phyloP scores from a whole-genome alignment of 164 flowering plant species.

The Umbilicus rupestris region DNA sequence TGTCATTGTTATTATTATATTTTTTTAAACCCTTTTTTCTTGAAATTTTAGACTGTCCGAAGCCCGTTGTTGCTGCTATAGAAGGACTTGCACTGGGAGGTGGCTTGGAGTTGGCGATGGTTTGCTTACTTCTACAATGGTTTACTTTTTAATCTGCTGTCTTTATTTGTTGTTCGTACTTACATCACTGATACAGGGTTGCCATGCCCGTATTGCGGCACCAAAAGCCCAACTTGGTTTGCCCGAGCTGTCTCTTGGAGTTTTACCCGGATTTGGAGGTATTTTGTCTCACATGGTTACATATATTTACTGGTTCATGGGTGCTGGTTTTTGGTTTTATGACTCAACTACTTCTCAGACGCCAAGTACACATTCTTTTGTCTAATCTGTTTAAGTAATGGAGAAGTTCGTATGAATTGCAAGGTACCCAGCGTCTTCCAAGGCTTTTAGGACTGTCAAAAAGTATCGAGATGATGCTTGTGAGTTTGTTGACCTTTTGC shows the following conservation, averaged over 20 bases:
- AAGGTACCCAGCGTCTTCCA: slow-evolving; percentile 98
- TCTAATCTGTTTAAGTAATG: not conserved
- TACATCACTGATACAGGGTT: slow-evolving; percentile 36
- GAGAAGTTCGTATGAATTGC: slow-evolving; percentile 8
- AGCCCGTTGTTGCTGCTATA: slow-evolving; percentile 90
- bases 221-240: slow-evolving; percentile 77
- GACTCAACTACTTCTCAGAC: not conserved
- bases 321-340: not conserved
- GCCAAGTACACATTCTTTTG: not conserved
- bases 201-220: slow-evolving; percentile 88
- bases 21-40: slow-evolving; percentile 4
- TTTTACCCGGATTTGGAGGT: slow-evolving; percentile 97
- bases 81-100: slow-evolving; percentile 98
- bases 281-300: not conserved
- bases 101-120: slow-evolving; percentile 61
- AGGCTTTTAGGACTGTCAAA: slow-evolving; percentile 79
- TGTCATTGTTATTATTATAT: not conserved
- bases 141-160: not conserved
- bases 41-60: slow-evolving; percentile 47
- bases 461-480: slow-evolving; percentile 91
- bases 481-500: slow-evolving; percentile 21
- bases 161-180: not conserved
- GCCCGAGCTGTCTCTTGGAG: slow-evolving; percentile 88
- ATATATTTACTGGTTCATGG: not conserved
- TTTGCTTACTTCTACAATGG: not conserved